Evolutionary conservation across 331 rosid species (phyloP).

Genomic region (Pyracantha coccinea): DNA sequence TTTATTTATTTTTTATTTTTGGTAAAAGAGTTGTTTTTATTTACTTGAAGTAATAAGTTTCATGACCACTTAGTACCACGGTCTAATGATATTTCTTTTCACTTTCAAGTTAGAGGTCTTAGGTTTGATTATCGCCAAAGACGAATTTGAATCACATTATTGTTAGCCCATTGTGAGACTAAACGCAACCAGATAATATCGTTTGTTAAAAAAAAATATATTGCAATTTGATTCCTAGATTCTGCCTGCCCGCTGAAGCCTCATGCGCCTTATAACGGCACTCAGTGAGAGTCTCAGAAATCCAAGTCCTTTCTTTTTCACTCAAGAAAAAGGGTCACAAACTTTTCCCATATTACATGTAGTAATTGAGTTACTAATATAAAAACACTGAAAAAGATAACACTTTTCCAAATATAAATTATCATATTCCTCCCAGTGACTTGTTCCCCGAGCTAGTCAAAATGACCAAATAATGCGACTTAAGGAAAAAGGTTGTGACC

Average conservation of each 20-base stretch:
- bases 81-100: too few relatives aligned
- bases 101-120: too few relatives aligned
- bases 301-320: conserved; percentile 15
- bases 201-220: too few relatives aligned
- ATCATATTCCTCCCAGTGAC: conserved; percentile 10
- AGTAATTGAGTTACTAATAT: conserved; percentile 15
- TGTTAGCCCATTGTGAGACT: accelerated
- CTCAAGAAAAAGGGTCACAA: conserved; percentile 23
- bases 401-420: conserved; percentile 1
- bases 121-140: too few relatives aligned
- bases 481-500: not conserved
- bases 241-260: conserved; percentile 34
- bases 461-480: not conserved
- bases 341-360: conserved; percentile 17
- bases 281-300: not conserved
- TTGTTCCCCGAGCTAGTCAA: conserved; percentile 4
- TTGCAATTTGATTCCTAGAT: conserved; percentile 37
- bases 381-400: not conserved
- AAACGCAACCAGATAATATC: too few relatives aligned
- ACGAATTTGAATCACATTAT: too few relatives aligned
- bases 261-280: conserved; percentile 10
- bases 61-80: not conserved
- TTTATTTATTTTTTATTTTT: too few relatives aligned
- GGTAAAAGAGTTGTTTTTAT: not conserved
- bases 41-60: conserved; percentile 13